A percentile compares a stretch with the other conserved stretches of the same genome.
These are phyloP conservation scores for Trapa bicornis DNA, from an alignment of 345 rosid species.

Conservation along the genomic window DNA sequence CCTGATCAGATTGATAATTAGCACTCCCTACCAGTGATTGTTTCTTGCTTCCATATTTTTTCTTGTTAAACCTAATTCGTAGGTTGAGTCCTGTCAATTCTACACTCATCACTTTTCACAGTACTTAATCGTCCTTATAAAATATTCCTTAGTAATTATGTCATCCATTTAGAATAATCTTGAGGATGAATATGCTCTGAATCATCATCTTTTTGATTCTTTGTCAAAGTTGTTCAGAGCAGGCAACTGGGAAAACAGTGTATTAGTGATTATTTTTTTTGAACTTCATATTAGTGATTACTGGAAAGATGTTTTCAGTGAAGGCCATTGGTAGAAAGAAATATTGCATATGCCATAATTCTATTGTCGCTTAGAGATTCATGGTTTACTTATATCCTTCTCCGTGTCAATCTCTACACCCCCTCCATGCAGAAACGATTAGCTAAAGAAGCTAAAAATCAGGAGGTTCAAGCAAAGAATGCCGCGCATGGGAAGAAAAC, in stretches of 20 bases:
- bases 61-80: background rate
- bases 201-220: background rate
- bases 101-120: background rate
- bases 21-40: background rate
- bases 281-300: background rate
- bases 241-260: background rate
- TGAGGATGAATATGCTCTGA: background rate
- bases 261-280: background rate
- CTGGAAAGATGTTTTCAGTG: background rate
- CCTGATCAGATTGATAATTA: background rate
- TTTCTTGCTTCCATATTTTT: background rate
- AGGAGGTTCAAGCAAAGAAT: conserved; percentile 74
- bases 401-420: conserved; percentile 1
- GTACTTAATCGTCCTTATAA: background rate
- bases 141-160: background rate
- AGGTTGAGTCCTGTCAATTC: background rate
- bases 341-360: background rate
- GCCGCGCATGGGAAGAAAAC: conserved; percentile 65
- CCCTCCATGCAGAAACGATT: conserved; percentile 55
- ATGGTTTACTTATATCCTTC: background rate
- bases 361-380: background rate
- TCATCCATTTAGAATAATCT: background rate
- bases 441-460: conserved; percentile 77
- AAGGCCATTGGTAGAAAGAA: background rate
- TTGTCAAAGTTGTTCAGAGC: background rate